Percentiles rank a stretch among this genome's conserved stretches.
phyloP scores from a whole-genome alignment of 768 basidiomycete genomes.

The Candolleomyces aberdarensis region DNA sequence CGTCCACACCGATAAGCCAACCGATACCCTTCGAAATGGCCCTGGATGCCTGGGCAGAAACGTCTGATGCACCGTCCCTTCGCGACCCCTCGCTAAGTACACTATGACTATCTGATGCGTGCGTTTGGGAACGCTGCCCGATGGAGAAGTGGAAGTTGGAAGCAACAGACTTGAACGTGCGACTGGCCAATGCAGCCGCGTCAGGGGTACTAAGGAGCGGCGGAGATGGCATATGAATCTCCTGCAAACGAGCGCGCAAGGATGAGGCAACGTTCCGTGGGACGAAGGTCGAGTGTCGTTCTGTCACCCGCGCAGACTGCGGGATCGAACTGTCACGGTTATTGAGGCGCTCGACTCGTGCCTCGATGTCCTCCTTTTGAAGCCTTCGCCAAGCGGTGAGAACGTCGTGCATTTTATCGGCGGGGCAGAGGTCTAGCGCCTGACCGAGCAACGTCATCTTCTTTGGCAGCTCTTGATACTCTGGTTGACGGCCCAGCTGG shows the following conservation, averaged over 20 bases:
- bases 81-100: slow-evolving; percentile 27
- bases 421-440: slow-evolving; percentile 83
- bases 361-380: slow-evolving; percentile 61
- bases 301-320: slow-evolving; percentile 10
- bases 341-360: slow-evolving; percentile 38
- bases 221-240: slow-evolving; percentile 66
- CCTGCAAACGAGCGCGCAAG: slow-evolving; percentile 58
- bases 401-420: slow-evolving; percentile 76
- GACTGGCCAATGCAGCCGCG: slow-evolving; percentile 73
- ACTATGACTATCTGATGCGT: slow-evolving; percentile 7
- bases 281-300: slow-evolving; percentile 12
- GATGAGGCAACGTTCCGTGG: slow-evolving; percentile 44
- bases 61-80: slow-evolving; percentile 52
- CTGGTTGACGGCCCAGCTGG: slow-evolving; percentile 80
- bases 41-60: slow-evolving; percentile 70
- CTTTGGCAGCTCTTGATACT: slow-evolving; percentile 63
- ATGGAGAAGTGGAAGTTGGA: slow-evolving; percentile 73
- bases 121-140: slow-evolving; percentile 24
- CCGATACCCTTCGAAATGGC: slow-evolving; percentile 90
- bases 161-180: slow-evolving; percentile 75
- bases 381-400: slow-evolving; percentile 72
- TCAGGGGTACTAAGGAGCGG: slow-evolving; percentile 72
- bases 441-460: slow-evolving; percentile 73
- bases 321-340: slow-evolving; percentile 12
- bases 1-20: slow-evolving; percentile 92